Evolutionary conservation across 75 land plant species (phyloP).

Genomic region (Pinus tabuliformis): DNA sequence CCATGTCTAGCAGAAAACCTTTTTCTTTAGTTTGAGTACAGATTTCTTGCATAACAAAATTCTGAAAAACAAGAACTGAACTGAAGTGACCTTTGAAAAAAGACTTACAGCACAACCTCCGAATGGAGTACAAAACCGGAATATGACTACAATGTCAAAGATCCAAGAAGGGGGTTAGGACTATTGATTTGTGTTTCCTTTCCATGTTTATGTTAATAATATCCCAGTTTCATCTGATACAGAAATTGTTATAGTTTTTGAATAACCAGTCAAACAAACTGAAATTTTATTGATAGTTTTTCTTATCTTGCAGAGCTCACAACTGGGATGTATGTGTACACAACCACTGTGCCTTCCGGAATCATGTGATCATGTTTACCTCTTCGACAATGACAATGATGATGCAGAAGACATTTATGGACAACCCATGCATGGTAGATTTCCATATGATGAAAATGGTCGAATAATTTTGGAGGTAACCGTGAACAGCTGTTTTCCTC

Average conservation of each 20-base stretch:
- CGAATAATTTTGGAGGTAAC: constrained; percentile 81
- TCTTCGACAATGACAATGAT: constrained; percentile 88
- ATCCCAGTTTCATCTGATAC: too few relatives aligned
- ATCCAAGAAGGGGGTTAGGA: too few relatives aligned
- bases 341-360: constrained; percentile 50
- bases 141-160: too few relatives aligned
- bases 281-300: not conserved
- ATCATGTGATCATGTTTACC: constrained; percentile 87
- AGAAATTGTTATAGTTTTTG: not conserved
- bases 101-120: too few relatives aligned
- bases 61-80: too few relatives aligned
- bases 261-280: not conserved
- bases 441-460: constrained; percentile 82
- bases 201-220: too few relatives aligned
- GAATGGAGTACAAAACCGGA: too few relatives aligned
- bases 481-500: not conserved
- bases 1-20: too few relatives aligned
- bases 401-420: constrained; percentile 85
- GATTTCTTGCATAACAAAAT: too few relatives aligned
- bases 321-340: constrained; percentile 77
- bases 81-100: too few relatives aligned
- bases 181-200: too few relatives aligned
- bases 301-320: constrained; percentile 58
- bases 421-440: constrained; percentile 73
- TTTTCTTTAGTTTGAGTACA: too few relatives aligned